Conservation (phyloP, 1,284 basidiomycete genomes). For the Quambalaria eucalypti region DNA sequence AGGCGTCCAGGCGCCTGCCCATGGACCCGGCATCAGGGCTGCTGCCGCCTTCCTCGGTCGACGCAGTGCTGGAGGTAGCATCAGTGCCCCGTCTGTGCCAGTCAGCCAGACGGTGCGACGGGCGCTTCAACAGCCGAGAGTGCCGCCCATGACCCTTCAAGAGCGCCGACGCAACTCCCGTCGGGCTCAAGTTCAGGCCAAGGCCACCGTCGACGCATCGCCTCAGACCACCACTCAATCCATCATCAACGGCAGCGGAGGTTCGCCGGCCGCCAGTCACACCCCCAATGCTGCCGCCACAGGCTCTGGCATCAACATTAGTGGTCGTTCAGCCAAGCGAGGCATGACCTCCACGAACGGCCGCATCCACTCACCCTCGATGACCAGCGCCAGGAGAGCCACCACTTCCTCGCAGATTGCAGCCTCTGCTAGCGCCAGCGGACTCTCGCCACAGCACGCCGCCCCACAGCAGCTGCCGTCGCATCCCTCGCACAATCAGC, state of each 20-base stretch:
- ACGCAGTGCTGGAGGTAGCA: slow-evolving; percentile 1
- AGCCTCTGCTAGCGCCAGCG: too few relatives aligned
- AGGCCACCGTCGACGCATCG: too few relatives aligned
- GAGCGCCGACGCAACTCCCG: slow-evolving; percentile 34
- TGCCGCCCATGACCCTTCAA: slow-evolving; percentile 19
- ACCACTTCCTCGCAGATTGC: too few relatives aligned
- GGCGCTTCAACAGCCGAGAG: slow-evolving; percentile 8
- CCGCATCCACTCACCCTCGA: neutral
- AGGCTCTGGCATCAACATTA: neutral
- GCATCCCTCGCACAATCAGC: neutral
- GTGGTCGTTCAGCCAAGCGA: slow-evolving; percentile 18
- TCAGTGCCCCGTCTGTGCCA: slow-evolving; percentile 2
- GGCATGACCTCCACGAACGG: slow-evolving; percentile 9
- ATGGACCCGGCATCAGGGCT: too few relatives aligned
- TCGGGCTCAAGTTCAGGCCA: too few relatives aligned
- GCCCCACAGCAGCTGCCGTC: neutral
- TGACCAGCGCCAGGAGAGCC: neutral
- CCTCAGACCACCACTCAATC: too few relatives aligned
- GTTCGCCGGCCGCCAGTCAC: too few relatives aligned
- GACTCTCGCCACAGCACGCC: too few relatives aligned
- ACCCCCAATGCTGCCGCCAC: neutral
- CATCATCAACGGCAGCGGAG: too few relatives aligned
- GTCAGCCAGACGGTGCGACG: slow-evolving; percentile 2
- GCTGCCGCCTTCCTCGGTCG: neutral
- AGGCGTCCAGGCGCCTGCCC: too few relatives aligned